A percentile compares a stretch with the other conserved stretches of the same genome.
These are phyloP conservation scores for Kurtzmaniella cleridarum DNA, from an alignment of 805 yeast genomes.

Conservation along the genomic window DNA sequence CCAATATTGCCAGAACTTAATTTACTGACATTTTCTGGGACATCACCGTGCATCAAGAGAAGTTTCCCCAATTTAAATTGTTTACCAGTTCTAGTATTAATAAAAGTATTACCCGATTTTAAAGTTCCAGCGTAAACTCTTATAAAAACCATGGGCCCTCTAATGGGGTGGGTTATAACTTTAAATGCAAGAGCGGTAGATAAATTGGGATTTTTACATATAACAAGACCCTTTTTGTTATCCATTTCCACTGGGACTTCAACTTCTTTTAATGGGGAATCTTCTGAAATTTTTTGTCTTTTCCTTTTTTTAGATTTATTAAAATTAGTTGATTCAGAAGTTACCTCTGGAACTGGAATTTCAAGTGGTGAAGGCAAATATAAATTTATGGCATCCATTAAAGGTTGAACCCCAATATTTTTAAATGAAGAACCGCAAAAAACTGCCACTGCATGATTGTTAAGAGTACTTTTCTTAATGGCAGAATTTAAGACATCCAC, in stretches of 20 bases:
- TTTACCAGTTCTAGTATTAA: conserved; percentile 66
- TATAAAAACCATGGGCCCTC: conserved; percentile 80
- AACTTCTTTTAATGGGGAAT: conserved; percentile 1
- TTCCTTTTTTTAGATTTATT: conserved; percentile 11
- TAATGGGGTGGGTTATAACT: conserved; percentile 76
- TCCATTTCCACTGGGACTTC: conserved; percentile 33
- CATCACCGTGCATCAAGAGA: conserved; percentile 83
- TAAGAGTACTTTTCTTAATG: conserved; percentile 58
- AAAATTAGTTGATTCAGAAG: conserved; percentile 16
- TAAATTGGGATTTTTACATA: conserved; percentile 54
- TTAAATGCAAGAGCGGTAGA: conserved; percentile 86
- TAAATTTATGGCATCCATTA: conserved; percentile 74
- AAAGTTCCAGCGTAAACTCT: conserved; percentile 84
- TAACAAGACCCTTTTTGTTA: conserved; percentile 40
- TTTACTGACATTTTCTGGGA: conserved; percentile 62
- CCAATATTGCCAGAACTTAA: conserved; percentile 84
- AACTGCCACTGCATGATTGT: conserved; percentile 62
- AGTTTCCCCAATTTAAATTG: conserved; percentile 63
- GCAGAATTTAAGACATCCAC: conserved; percentile 49
- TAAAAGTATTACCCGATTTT: conserved; percentile 53
- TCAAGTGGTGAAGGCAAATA: conserved; percentile 83
- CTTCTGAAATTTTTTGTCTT: conserved; percentile 1
- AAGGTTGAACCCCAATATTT: conserved; percentile 93
- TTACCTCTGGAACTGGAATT: conserved; percentile 49
- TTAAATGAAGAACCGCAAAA: conserved; percentile 89